Percentiles rank a stretch among this genome's conserved stretches.
These are phyloP conservation scores for Russula brevipes DNA, from an alignment of 768 basidiomycete genomes.

Conservation along the genomic window DNA sequence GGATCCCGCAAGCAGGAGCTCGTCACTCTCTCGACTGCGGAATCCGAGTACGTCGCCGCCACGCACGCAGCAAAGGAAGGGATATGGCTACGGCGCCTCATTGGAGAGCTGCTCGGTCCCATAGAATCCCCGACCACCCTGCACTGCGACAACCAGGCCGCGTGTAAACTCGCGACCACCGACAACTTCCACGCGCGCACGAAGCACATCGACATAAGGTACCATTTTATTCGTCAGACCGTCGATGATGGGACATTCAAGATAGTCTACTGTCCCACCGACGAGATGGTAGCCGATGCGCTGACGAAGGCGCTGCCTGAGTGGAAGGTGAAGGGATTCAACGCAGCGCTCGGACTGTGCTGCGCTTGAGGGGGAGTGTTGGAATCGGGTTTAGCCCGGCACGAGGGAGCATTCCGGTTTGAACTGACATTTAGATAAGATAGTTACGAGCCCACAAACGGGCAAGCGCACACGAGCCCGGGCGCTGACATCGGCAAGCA, in stretches of 20 bases:
- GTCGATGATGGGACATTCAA: background rate
- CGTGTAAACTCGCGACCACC: background rate
- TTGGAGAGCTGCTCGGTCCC: background rate
- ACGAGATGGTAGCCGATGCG: no score
- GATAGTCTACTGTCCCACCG: no score
- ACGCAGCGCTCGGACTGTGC: no score
- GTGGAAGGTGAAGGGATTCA: no score
- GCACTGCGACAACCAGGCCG: background rate
- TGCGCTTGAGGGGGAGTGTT: no score
- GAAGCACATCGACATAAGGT: slow-evolving; percentile 1
- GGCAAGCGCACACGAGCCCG: no score
- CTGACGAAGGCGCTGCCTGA: no score
- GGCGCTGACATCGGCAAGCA: no score
- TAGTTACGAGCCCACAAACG: no score
- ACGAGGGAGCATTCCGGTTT: no score
- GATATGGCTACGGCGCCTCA: background rate
- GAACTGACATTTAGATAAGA: no score
- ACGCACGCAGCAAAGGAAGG: background rate
- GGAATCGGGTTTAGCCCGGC: no score
- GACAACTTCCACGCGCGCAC: background rate
- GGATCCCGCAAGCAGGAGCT: background rate
- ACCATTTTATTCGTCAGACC: background rate
- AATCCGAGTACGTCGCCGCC: background rate
- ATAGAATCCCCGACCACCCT: background rate
- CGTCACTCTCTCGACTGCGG: background rate